phyloP scores from a whole-genome alignment of 2,329 filamentous ascomycete species.

The Myriosclerotinia curreyana region DNA sequence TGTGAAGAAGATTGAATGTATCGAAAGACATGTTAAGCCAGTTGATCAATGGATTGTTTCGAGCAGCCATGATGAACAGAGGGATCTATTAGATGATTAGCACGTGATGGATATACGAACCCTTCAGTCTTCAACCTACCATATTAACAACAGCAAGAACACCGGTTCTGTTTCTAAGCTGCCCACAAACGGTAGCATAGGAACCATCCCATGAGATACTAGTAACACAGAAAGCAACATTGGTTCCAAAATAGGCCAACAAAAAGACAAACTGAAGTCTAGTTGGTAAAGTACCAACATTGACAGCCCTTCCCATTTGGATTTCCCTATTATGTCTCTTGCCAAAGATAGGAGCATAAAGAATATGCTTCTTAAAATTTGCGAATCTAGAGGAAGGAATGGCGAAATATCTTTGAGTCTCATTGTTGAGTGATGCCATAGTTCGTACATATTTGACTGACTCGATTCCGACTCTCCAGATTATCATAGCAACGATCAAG shows the following conservation, averaged over 20 bases:
- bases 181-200: conserved; percentile 45
- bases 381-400: conserved; percentile 52
- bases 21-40: conserved; percentile 74
- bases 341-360: conserved; percentile 68
- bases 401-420: conserved; percentile 76
- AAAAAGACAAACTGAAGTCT: conserved; percentile 72
- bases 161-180: conserved; percentile 66
- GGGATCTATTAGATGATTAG: conserved; percentile 47
- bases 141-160: conserved; percentile 72
- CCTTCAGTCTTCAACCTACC: conserved; percentile 44
- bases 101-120: conserved; percentile 1
- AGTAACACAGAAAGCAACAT: conserved; percentile 72
- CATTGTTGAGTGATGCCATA: conserved; percentile 73
- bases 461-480: conserved; percentile 63
- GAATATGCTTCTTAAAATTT: conserved; percentile 64
- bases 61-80: conserved; percentile 68
- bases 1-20: conserved; percentile 77
- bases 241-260: conserved; percentile 63
- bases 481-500: conserved; percentile 59
- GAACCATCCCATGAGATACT: conserved; percentile 58
- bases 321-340: conserved; percentile 77
- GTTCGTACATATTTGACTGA: conserved; percentile 67
- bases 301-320: conserved; percentile 63
- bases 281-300: conserved; percentile 75
- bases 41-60: conserved; percentile 75